phyloP scores from a whole-genome alignment of 1,139 yeast genomes.

The Suhomyces bribrorum region DNA sequence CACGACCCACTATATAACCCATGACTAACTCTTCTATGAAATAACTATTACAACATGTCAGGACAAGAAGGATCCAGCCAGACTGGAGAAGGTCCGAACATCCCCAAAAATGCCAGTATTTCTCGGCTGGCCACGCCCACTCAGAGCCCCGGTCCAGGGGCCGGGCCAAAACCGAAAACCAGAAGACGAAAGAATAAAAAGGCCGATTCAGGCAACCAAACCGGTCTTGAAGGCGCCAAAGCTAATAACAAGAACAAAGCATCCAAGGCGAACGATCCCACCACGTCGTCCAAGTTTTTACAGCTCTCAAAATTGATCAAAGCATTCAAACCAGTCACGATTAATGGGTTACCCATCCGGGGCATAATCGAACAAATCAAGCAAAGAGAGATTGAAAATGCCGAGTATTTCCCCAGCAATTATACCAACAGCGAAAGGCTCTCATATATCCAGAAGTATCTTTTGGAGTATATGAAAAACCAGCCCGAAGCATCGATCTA shows the following conservation, averaged over 20 bases:
- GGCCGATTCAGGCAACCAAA: background rate
- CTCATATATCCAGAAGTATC: constrained; percentile 15
- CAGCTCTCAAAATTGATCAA: constrained; percentile 29
- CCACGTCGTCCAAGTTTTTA: constrained; percentile 16
- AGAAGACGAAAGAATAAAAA: background rate
- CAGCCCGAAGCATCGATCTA: constrained; percentile 25
- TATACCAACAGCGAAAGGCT: constrained; percentile 15
- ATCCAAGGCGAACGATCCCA: constrained; percentile 10
- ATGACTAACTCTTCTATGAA: background rate
- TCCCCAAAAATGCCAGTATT: background rate
- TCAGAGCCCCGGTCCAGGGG: background rate
- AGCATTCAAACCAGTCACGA: constrained; percentile 31
- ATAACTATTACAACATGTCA: background rate
- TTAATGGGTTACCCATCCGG: constrained; percentile 33
- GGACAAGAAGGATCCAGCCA: background rate
- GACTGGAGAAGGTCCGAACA: background rate
- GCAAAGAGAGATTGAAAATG: constrained; percentile 9
- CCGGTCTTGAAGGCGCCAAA: background rate
- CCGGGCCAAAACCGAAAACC: background rate
- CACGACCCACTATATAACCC: background rate
- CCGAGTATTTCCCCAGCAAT: constrained; percentile 9
- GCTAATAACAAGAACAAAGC: constrained; percentile 4
- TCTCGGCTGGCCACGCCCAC: background rate
- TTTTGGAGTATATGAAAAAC: constrained; percentile 16
- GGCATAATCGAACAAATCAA: constrained; percentile 17